Evolutionary conservation across 2,329 filamentous ascomycete species (phyloP), one percentile per base, ranked within the genome.

Genomic region (Pseudocercospora fijiensis): DNA sequence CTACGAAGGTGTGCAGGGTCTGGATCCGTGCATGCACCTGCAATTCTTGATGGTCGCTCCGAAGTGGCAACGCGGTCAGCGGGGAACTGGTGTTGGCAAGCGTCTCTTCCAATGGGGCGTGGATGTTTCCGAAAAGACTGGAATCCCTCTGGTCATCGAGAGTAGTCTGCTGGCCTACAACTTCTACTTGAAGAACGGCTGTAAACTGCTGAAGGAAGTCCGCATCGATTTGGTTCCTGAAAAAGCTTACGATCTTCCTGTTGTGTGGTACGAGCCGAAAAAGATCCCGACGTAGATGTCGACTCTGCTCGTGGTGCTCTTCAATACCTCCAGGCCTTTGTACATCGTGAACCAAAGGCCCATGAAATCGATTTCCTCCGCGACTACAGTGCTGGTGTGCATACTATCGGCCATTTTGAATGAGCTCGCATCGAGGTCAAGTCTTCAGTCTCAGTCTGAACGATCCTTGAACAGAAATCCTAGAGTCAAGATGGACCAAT

Each of bases 161-260:
- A 62, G 62, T 33, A 68, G 64, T 45, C 51, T 68, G 5, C 53
- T 62, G 18, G 68, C 64, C 16, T 63, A 68, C n/a, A 60, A 60
- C 3, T 68, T 70, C 51, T 70, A 70, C 45, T n/a, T 68, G 18
- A 68, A 64, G 57, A 52, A 68, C 33, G 66, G 68, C 13, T 68
- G 64, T 18, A 59, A 57, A 11, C 41, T 68, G 27, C 47, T 68
- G 13, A 60, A 61, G 22, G 52, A 59, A 27, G 63, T 65, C 9
- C 55, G 30, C 18, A 63, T 70, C 22, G 66, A 68, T 57, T 41
- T 65, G 22, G 60, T 67, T 28, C 62, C 64, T 9, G 68, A 67
- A 27, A 68, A 67, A 52, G 64, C 66, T 18, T 70, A 68, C 51
- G 64, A 70, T 20, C 59, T 65, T 56, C 68, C 68, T 1, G 57